Base-by-base conservation (phyloP, 257 asterid species). In the Solanum gracilifrons region DNA sequence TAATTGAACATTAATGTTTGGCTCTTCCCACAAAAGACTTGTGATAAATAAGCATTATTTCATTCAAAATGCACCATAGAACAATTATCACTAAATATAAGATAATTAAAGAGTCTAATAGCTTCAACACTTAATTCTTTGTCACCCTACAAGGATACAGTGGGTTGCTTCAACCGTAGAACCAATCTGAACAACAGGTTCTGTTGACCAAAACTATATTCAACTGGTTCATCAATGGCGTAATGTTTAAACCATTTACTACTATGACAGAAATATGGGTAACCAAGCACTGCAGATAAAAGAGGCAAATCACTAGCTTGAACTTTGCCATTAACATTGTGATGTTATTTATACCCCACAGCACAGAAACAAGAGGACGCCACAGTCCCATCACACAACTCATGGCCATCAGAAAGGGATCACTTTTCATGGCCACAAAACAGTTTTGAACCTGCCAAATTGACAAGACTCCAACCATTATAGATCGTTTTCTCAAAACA, bases 321-420 rank as follows among this genome's bases (percentile, higher is more conserved):
- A 36, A 71, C 87, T 37, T 71, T 71, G 80, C 87, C 82, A 85
- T 85, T 85, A 60, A 85, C 55, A 85, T 85, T 36, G 27, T 80
- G 87, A 71, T 37, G 62, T 60, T 85, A 71, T 85, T 85, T 85
- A 39, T 60, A 62, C 27, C 90, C 72, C 79, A 35, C 58, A 89
- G 91, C 88, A 91, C 37, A 90, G 89, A 87, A 90, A 85, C 84
- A 85, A 32, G 87, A 87, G 87, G 89, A 85, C 85, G 88, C 92
- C 91, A 87, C 87, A 86, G 90, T 87, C 91, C 92, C n/a, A 89
- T 86, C 94, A 94, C 94, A 90, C 93, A 86, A 80, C 77, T 76
- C 86, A 87, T 87, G 89, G 91, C 91, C 46, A 77, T 51, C 74
- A 86, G 90, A 91, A 80, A 31, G 58, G 87, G 27, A 88, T 83